Evolutionary conservation across 73 alveolate species (phyloP), one percentile per base, ranked within the genome.

Genomic region (Paramecium octaurelia): DNA sequence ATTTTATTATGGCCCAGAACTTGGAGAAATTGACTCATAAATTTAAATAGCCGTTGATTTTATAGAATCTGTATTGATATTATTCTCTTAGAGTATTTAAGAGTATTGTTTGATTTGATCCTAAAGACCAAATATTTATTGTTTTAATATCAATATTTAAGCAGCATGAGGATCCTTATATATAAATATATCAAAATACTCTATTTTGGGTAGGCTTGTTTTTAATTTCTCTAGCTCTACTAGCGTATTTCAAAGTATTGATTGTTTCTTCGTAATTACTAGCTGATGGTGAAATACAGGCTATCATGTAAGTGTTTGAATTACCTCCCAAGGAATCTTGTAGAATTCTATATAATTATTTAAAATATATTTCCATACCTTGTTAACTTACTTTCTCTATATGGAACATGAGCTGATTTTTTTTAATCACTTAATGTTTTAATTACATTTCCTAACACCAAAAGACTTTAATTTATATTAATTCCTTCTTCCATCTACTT

Each of bases 311-410:
- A 18, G 99, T 98, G 29, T 98, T 88, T 5, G 99, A 95, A 94
- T 98, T 98, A 42, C 99, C 99, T 27, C 99, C 99, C 18, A 98
- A 93, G 7, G 99, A 95, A 71, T 98, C 99, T 96, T 98, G 98
- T 23, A 98, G 95, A 36, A 98, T 98, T 93, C 99, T 73, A 64
- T 64, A 64, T 23, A 29, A 5, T 16, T 18, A 7, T 16, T 54
- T 54, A 16, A 27, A n/a, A n/a, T n/a, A 48, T 48, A 4, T 71
- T 31, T 24, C 6, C 35, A 35, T 75, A 75, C 88, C 93, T 94
- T 5, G 99, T 98, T 34, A 98, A 93, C 88, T 98, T 98, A 8
- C 99, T 97, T 71, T 98, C 99, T 86, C 99, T 93, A 93, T 96
- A 98, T 38, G 99, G 99, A 57, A 98, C 98, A 93, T 95, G 98